A percentile compares a stretch with the other conserved stretches of the same genome.
These are phyloP conservation scores for Pseudopyrenochaeta lycopersici DNA, from an alignment of 2,329 filamentous ascomycete genomes.

Conservation along the genomic window DNA sequence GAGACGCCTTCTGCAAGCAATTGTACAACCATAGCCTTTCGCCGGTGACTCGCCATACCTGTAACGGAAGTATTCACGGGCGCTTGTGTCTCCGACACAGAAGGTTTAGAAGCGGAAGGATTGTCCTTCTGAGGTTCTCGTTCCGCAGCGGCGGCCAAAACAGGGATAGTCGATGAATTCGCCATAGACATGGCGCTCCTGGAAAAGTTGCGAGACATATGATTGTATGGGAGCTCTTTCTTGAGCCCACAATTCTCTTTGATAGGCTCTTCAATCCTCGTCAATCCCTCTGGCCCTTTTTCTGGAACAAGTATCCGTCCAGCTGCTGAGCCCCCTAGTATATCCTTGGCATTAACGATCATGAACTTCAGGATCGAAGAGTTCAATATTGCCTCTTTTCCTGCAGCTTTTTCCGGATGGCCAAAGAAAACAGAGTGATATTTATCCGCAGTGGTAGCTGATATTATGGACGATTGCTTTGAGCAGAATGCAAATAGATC, in stretches of 20 bases:
- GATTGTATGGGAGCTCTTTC: not conserved
- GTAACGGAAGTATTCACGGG: too few relatives aligned
- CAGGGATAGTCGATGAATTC: too few relatives aligned
- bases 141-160: too few relatives aligned
- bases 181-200: too few relatives aligned
- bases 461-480: not conserved
- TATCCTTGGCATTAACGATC: too few relatives aligned
- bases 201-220: not conserved
- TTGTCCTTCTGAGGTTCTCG: too few relatives aligned
- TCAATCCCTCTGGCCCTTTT: not conserved
- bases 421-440: not conserved
- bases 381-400: not conserved
- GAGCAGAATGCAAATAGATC: not conserved
- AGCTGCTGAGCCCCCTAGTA: not conserved
- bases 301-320: not conserved
- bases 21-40: not conserved
- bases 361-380: too few relatives aligned
- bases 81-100: too few relatives aligned
- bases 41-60: not conserved
- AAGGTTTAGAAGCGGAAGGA: too few relatives aligned
- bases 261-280: not conserved
- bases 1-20: not conserved
- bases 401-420: too few relatives aligned
- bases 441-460: not conserved
- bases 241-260: not conserved